Evolutionary conservation across 345 rosid species (phyloP), one percentile per base, ranked within the genome.

Genomic region (Aethionema arabicum): DNA sequence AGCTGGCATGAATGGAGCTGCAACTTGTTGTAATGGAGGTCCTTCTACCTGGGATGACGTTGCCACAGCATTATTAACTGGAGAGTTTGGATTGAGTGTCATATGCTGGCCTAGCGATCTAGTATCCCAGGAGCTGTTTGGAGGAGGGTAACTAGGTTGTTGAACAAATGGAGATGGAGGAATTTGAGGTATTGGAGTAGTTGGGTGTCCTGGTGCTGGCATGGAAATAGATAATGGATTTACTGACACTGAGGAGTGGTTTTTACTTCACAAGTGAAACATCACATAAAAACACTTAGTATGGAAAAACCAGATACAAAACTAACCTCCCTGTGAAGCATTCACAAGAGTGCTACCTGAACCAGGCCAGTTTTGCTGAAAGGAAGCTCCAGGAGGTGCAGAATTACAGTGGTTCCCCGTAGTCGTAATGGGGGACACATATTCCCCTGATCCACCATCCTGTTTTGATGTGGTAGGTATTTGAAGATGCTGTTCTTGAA

Each of bases 101-200:
- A 66, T 56, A 59, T 79, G 91, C 53, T 78, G 83, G 68, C 77
- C 78, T 49, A 77, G 73, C 58, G 85, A 78, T 40, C 84, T 74
- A 53, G 85, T 69, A 70, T 93, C 97, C 97, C 97, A 87, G 31
- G 96, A 80, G 76, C 74, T 79, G 69, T 67, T 78, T 32, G 91
- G 77, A 67, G 87, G 85, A 72, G 68, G 78, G 77, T 85, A 73
- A 61, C 72, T 70, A 59, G 96, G 86, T 66, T 74, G 91, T 70
- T 75, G 91, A 68, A 74, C 66, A 76, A 68, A 93, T 36, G 93
- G 82, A 70, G 95, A 75, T 68, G 86, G 83, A 41, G 78, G 90
- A 65, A 81, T 74, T 52, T 79, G 90, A 58, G 77, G 88, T 59
- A 87, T 85, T 32, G 88, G 91, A 48, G 82, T 74, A 66, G 80